Conservation (phyloP, 169 alveolate genomes). For the Miamiensis avidus region DNA sequence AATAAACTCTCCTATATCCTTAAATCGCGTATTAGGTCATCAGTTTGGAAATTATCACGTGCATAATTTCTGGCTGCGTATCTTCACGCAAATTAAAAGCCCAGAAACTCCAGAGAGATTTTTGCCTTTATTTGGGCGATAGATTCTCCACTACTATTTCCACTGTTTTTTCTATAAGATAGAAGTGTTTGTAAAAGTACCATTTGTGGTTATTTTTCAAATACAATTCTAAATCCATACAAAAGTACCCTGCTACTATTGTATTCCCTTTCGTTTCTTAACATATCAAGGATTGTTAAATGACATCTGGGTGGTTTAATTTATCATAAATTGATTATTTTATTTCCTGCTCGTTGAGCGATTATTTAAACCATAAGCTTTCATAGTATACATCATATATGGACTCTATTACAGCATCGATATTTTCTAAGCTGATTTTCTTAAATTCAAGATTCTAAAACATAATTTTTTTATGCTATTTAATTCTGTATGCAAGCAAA, state of each 20-base stretch:
- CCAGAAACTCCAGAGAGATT: not conserved
- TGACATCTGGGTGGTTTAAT: not conserved
- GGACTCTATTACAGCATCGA: not conserved
- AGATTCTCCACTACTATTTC: not conserved
- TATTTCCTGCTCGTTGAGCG: not conserved
- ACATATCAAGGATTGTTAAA: not conserved
- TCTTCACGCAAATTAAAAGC: not conserved
- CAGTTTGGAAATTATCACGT: not conserved
- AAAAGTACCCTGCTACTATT: not conserved
- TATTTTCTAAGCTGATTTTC: not conserved
- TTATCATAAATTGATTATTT: not conserved
- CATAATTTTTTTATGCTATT: not conserved
- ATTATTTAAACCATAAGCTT: not conserved
- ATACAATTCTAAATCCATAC: not conserved
- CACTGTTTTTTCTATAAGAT: not conserved
- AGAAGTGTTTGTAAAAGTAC: not conserved
- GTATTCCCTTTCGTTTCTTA: not conserved
- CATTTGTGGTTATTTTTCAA: not conserved
- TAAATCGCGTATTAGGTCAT: not conserved
- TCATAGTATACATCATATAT: not conserved
- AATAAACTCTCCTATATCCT: not conserved
- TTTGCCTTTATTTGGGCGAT: not conserved
- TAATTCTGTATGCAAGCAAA: not conserved
- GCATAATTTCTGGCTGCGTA: not conserved
- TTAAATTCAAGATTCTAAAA: too few species aligned